Evolutionary conservation across 192 early-diverging fungal genomes (phyloP).

Genomic region (Entophlyctis luteolus): DNA sequence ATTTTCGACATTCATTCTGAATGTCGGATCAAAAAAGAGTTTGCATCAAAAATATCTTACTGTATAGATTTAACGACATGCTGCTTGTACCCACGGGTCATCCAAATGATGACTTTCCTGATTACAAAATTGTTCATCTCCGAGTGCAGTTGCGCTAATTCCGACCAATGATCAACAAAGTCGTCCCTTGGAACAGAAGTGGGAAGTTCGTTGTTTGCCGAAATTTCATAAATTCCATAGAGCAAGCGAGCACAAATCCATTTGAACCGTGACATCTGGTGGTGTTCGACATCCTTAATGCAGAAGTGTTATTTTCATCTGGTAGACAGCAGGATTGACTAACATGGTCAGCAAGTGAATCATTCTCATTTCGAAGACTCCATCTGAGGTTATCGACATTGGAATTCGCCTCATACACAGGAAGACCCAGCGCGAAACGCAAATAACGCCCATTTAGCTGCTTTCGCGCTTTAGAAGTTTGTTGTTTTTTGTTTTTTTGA

Average conservation of each 20-base stretch:
- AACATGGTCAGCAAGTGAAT: not conserved
- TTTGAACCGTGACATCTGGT: not conserved
- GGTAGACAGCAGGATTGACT: not conserved
- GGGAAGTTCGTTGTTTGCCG: not conserved
- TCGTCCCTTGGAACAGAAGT: not conserved
- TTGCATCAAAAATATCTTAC: not conserved
- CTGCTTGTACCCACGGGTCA: not conserved
- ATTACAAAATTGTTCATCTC: not conserved
- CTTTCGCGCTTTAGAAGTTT: not conserved
- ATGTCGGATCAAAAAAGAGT: not conserved
- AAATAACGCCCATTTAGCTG: slow-evolving; percentile 1
- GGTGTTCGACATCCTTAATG: not conserved
- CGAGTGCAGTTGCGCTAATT: not conserved
- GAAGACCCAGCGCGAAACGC: not conserved
- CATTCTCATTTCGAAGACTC: slow-evolving; percentile 10
- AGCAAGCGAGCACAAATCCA: not conserved
- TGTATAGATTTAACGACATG: slow-evolving; percentile 16
- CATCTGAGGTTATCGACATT: not conserved
- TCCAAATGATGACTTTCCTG: slow-evolving; percentile 1
- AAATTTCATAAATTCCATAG: not conserved
- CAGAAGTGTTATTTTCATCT: not conserved
- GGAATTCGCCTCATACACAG: not conserved
- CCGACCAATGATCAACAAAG: not conserved
- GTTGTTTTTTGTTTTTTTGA: not conserved
- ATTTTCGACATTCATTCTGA: slow-evolving; percentile 18